Conservation (phyloP, 139 green algal genomes). For the Tetratostichococcus sp. region DNA sequence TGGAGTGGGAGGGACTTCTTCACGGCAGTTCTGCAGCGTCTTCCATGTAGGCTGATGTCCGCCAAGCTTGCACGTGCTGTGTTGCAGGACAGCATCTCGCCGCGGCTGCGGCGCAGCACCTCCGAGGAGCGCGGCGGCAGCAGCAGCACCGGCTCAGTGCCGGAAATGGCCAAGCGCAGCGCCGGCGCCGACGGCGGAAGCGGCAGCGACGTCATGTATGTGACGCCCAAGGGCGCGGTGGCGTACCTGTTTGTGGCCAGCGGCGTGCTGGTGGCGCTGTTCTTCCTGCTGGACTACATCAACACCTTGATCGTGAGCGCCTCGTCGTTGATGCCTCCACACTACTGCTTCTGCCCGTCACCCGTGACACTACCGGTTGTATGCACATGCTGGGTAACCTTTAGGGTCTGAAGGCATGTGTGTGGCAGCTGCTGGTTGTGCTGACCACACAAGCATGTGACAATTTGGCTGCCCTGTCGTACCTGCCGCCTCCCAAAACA, state of each 20-base stretch:
- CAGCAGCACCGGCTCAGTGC: no score
- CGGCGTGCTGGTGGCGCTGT: slow-evolving; percentile 63
- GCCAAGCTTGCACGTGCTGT: no score
- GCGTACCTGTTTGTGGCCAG: slow-evolving; percentile 63
- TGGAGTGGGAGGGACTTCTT: no score
- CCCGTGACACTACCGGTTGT: no score
- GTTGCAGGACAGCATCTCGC: not conserved
- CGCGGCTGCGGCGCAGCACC: not conserved
- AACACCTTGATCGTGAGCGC: slow-evolving; percentile 51
- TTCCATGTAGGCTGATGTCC: no score
- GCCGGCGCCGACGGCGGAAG: not conserved
- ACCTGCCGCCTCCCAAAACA: no score
- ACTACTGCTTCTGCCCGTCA: not conserved
- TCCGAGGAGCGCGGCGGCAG: not conserved
- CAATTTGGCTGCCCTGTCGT: no score
- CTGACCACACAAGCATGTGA: no score
- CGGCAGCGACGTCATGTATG: slow-evolving; percentile 28
- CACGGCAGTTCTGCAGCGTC: no score
- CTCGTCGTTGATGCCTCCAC: not conserved
- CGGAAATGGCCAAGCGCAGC: not conserved
- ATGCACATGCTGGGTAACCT: no score
- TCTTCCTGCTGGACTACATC: slow-evolving; percentile 68
- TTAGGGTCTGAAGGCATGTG: no score
- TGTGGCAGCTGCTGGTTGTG: no score
- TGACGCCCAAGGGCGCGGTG: slow-evolving; percentile 46